Percentiles rank a stretch among this genome's conserved stretches.
phyloP scores from a whole-genome alignment of 441 rosid genomes.

The Euphorbia corollata region DNA sequence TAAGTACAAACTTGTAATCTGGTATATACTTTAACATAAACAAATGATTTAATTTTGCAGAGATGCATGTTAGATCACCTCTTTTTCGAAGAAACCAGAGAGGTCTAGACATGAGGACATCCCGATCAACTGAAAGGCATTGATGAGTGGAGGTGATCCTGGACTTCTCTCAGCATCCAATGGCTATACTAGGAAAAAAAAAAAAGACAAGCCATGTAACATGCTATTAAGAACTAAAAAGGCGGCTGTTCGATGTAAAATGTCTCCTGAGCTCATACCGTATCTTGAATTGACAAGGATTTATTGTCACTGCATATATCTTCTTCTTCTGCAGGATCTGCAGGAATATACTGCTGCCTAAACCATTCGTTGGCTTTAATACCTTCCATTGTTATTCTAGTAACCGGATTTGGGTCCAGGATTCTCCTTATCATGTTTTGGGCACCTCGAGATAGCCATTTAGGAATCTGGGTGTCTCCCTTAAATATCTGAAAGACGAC shows the following conservation, averaged over 20 bases:
- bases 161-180: slow-evolving; percentile 38
- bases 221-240: not conserved
- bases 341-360: slow-evolving; percentile 54
- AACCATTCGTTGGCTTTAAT: slow-evolving; percentile 83
- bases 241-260: not conserved
- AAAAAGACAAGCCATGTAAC: slow-evolving; percentile 12
- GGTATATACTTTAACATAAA: not conserved
- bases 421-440: slow-evolving; percentile 62
- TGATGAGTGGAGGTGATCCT: slow-evolving; percentile 52
- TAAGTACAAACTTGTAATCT: not conserved
- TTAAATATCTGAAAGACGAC: slow-evolving; percentile 53
- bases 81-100: slow-evolving; percentile 94
- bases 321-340: slow-evolving; percentile 63
- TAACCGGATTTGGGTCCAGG: slow-evolving; percentile 77
- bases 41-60: not conserved
- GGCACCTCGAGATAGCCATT: slow-evolving; percentile 78
- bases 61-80: slow-evolving; percentile 36
- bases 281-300: slow-evolving; percentile 45
- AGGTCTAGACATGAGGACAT: slow-evolving; percentile 96
- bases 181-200: slow-evolving; percentile 23
- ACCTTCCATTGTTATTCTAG: slow-evolving; percentile 55
- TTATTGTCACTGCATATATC: slow-evolving; percentile 36
- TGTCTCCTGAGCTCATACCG: slow-evolving; percentile 33
- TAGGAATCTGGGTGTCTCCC: slow-evolving; percentile 79
- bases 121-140: slow-evolving; percentile 92